phyloP scores from a whole-genome alignment of 768 basidiomycete genomes.

The Leccinum subtestaceum region DNA sequence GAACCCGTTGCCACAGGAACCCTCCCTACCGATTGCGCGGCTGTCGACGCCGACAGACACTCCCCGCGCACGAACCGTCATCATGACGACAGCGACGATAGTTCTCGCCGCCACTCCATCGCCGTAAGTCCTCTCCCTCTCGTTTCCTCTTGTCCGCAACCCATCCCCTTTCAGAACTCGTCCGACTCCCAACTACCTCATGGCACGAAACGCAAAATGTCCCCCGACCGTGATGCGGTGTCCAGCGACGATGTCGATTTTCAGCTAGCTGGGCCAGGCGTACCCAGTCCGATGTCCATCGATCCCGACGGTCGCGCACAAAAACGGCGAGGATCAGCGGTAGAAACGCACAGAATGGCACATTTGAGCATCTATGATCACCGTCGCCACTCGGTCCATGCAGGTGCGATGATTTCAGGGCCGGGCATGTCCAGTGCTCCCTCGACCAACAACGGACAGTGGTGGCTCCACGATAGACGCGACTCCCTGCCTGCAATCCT shows the following conservation, averaged over 20 bases:
- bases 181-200: slow-evolving; percentile 45
- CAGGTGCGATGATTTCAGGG: slow-evolving; percentile 41
- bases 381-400: slow-evolving; percentile 74
- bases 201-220: slow-evolving; percentile 84
- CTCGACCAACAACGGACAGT: slow-evolving; percentile 35
- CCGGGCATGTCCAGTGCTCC: slow-evolving; percentile 27
- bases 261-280: slow-evolving; percentile 65
- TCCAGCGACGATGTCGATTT: slow-evolving; percentile 64
- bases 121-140: slow-evolving; percentile 43
- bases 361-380: slow-evolving; percentile 71
- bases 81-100: slow-evolving; percentile 58
- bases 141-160: not conserved
- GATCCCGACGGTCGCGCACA: slow-evolving; percentile 67
- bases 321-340: slow-evolving; percentile 80
- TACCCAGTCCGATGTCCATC: slow-evolving; percentile 56
- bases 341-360: slow-evolving; percentile 74
- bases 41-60: slow-evolving; percentile 29
- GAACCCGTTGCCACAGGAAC: slow-evolving; percentile 27
- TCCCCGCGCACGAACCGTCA: slow-evolving; percentile 33
- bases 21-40: slow-evolving; percentile 12
- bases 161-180: slow-evolving; percentile 24
- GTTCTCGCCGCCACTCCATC: slow-evolving; percentile 70
- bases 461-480: slow-evolving; percentile 67
- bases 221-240: slow-evolving; percentile 55
- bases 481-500: slow-evolving; percentile 72